Evolutionary conservation across 805 yeast species (phyloP).

Genomic region (Myxozyma nipponensis): DNA sequence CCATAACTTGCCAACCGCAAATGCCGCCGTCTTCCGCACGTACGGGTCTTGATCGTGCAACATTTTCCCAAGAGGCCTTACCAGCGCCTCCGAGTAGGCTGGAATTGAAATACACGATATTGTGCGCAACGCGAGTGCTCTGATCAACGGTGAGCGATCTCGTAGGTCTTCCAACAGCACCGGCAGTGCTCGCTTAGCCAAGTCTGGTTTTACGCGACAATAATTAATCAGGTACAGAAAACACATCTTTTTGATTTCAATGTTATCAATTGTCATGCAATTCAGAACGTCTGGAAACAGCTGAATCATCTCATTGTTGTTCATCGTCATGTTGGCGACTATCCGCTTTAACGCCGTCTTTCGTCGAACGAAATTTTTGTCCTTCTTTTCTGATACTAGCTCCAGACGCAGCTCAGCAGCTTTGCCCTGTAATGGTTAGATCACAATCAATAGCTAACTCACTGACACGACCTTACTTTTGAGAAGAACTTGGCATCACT

Average conservation of each 20-base stretch:
- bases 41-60: slow-evolving; percentile 52
- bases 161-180: slow-evolving; percentile 51
- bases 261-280: slow-evolving; percentile 49
- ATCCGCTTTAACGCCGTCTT: slow-evolving; percentile 62
- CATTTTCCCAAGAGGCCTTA: slow-evolving; percentile 38
- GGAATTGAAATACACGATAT: slow-evolving; percentile 55
- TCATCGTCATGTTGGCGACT: slow-evolving; percentile 78
- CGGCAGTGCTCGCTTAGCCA: slow-evolving; percentile 54
- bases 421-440: slow-evolving; percentile 31
- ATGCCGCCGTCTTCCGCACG: slow-evolving; percentile 67
- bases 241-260: slow-evolving; percentile 68
- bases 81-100: slow-evolving; percentile 49
- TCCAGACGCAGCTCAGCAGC: slow-evolving; percentile 37
- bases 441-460: not conserved
- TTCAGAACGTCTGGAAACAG: slow-evolving; percentile 64
- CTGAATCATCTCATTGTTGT: slow-evolving; percentile 68
- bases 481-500: slow-evolving; percentile 35
- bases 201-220: slow-evolving; percentile 55
- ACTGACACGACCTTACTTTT: slow-evolving; percentile 24
- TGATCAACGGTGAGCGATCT: slow-evolving; percentile 47
- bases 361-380: slow-evolving; percentile 37
- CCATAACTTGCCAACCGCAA: slow-evolving; percentile 63
- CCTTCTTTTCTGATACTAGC: slow-evolving; percentile 33
- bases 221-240: slow-evolving; percentile 62
- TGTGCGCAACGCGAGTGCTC: slow-evolving; percentile 62